Evolutionary conservation across 2,329 filamentous ascomycete genomes (phyloP).

Genomic region (Verruconis gallopava): DNA sequence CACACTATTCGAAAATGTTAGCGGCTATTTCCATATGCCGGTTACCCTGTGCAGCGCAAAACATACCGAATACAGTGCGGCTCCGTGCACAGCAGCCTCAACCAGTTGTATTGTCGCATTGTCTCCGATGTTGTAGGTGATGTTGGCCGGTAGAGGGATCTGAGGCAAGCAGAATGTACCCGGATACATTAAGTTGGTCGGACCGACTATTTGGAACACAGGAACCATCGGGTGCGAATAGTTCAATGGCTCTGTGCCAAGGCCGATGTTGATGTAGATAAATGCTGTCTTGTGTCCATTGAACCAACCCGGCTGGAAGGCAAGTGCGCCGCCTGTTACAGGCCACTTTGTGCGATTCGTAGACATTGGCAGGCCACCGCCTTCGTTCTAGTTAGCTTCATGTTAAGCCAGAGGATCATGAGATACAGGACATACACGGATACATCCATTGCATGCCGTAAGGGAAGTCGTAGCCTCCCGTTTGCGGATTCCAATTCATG

Average conservation of each 20-base stretch:
- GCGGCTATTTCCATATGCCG: too few species aligned
- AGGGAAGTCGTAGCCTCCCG: constrained; percentile 44
- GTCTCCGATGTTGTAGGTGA: constrained; percentile 64
- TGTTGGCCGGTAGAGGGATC: constrained; percentile 64
- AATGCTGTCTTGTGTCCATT: constrained; percentile 70
- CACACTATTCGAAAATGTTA: too few species aligned
- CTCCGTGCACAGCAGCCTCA: constrained; percentile 71
- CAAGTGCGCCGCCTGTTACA: constrained; percentile 69
- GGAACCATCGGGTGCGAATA: constrained; percentile 75
- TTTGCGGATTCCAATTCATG: constrained; percentile 29
- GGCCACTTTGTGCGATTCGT: constrained; percentile 89
- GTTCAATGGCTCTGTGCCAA: constrained; percentile 69
- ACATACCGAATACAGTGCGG: constrained; percentile 65
- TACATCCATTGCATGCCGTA: constrained; percentile 95
- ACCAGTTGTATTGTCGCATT: constrained; percentile 83
- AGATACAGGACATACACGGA: constrained; percentile 77
- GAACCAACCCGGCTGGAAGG: constrained; percentile 94
- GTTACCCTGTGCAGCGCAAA: background rate
- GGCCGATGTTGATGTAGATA: constrained; percentile 83
- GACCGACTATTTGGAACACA: constrained; percentile 72
- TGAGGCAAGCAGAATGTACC: constrained; percentile 84
- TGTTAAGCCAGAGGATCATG: too few species aligned
- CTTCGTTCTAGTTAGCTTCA: constrained; percentile 35
- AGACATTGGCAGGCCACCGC: constrained; percentile 67
- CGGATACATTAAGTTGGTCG: constrained; percentile 70